These are phyloP conservation scores for Casuarina glauca DNA, from an alignment of 306 rosid species.

Conservation along the genomic window DNA sequence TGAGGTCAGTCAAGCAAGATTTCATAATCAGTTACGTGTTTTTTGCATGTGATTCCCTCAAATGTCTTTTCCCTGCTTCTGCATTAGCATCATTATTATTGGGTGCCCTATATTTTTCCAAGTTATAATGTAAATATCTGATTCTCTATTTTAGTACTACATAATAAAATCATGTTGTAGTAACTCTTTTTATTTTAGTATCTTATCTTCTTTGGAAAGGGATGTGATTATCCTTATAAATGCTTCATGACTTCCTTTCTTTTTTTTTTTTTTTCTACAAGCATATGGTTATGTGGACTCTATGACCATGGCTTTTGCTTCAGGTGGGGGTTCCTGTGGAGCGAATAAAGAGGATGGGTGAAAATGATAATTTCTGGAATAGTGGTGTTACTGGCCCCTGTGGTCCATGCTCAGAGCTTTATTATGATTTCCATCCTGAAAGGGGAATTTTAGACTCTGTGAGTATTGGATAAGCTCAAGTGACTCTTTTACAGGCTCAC, in stretches of 20 bases:
- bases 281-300: constrained; percentile 1
- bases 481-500: constrained; percentile 12
- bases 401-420: constrained; percentile 95
- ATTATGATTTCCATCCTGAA: constrained; percentile 91
- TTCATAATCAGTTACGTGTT: constrained; percentile 14
- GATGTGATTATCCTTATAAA: not conserved
- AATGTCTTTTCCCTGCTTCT: not conserved
- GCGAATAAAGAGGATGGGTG: constrained; percentile 87
- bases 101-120: not conserved
- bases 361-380: constrained; percentile 93
- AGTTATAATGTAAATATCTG: not conserved
- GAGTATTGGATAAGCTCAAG: constrained; percentile 29
- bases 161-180: not conserved
- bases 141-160: not conserved
- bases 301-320: constrained; percentile 22
- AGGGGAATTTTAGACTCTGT: constrained; percentile 65
- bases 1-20: constrained; percentile 46
- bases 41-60: not conserved
- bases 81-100: not conserved
- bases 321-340: constrained; percentile 84
- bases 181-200: not conserved
- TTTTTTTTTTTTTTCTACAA: not conserved
- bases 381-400: constrained; percentile 96
- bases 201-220: not conserved
- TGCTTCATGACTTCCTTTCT: not conserved